Conservation (phyloP, 1,284 basidiomycete species). For the Heterobasidion occidentale region DNA sequence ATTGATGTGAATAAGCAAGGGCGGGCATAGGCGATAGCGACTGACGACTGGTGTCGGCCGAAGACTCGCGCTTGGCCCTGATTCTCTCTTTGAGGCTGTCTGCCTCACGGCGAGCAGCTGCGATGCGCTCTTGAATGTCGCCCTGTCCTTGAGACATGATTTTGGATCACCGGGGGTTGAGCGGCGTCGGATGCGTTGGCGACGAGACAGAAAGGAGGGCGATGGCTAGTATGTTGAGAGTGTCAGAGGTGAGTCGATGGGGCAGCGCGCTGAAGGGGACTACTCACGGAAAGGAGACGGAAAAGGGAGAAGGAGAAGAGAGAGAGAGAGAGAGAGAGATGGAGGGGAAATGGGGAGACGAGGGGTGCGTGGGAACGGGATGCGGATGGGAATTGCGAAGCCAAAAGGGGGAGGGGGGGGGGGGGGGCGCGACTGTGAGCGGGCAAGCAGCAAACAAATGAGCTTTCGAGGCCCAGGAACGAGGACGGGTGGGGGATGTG, state of each 20-base stretch:
- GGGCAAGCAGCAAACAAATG: too few relatives aligned
- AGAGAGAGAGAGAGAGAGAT: neutral
- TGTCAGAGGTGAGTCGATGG: neutral
- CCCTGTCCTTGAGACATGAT: conserved; percentile 73
- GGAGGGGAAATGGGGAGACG: too few relatives aligned
- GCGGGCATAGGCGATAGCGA: conserved; percentile 15
- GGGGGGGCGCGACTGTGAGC: too few relatives aligned
- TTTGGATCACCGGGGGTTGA: conserved; percentile 9
- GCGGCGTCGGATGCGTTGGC: conserved; percentile 2
- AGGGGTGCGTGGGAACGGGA: too few relatives aligned
- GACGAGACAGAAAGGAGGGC: conserved; percentile 1
- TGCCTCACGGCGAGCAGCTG: conserved; percentile 92
- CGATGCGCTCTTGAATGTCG: conserved; percentile 92
- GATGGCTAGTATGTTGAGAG: neutral
- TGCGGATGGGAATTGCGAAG: too few relatives aligned
- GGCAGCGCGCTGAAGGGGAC: neutral
- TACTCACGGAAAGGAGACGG: neutral
- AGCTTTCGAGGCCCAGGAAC: too few relatives aligned
- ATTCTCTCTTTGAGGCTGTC: conserved; percentile 98
- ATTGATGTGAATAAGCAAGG: conserved; percentile 1
- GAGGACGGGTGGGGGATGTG: too few relatives aligned
- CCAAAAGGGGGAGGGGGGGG: too few relatives aligned
- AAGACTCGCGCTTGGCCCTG: conserved; percentile 87
- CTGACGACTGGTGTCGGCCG: conserved; percentile 93
- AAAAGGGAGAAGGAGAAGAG: neutral